These are phyloP conservation scores for Leccinum uliginosum DNA, from an alignment of 768 basidiomycete species.

Conservation along the genomic window DNA sequence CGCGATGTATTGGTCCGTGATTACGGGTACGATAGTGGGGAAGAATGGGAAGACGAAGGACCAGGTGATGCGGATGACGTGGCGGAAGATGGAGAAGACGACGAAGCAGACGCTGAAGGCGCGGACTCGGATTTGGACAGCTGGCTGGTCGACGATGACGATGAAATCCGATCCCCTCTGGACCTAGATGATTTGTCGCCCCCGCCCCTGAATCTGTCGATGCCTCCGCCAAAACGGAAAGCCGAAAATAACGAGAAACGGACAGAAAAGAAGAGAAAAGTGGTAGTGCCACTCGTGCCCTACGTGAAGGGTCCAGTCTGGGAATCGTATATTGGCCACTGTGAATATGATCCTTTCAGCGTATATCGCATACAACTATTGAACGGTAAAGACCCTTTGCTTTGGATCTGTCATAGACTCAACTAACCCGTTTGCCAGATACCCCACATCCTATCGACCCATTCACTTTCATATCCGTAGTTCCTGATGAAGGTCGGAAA, in stretches of 20 bases:
- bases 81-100: slow-evolving; percentile 58
- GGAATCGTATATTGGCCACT: slow-evolving; percentile 65
- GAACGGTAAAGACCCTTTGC: slow-evolving; percentile 57
- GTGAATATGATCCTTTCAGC: slow-evolving; percentile 66
- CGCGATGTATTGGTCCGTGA: slow-evolving; percentile 75
- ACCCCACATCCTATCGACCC: slow-evolving; percentile 71
- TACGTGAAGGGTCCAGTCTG: slow-evolving; percentile 81
- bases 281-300: slow-evolving; percentile 74
- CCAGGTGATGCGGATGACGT: slow-evolving; percentile 74
- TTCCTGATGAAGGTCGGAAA: slow-evolving; percentile 34
- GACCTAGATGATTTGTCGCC: slow-evolving; percentile 36
- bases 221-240: slow-evolving; percentile 61
- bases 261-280: slow-evolving; percentile 65
- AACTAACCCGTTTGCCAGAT: slow-evolving; percentile 40
- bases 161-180: slow-evolving; percentile 52
- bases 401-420: slow-evolving; percentile 2
- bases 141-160: slow-evolving; percentile 59
- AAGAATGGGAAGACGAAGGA: slow-evolving; percentile 93
- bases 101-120: slow-evolving; percentile 56
- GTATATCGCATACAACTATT: slow-evolving; percentile 75
- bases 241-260: slow-evolving; percentile 45
- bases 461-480: slow-evolving; percentile 63
- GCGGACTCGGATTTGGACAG: slow-evolving; percentile 38
- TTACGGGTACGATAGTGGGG: slow-evolving; percentile 92
- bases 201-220: slow-evolving; percentile 28